Evolutionary conservation across 2,329 filamentous ascomycete genomes (phyloP), one percentile per base, ranked within the genome.

Genomic region (Zasmidium cellare): DNA sequence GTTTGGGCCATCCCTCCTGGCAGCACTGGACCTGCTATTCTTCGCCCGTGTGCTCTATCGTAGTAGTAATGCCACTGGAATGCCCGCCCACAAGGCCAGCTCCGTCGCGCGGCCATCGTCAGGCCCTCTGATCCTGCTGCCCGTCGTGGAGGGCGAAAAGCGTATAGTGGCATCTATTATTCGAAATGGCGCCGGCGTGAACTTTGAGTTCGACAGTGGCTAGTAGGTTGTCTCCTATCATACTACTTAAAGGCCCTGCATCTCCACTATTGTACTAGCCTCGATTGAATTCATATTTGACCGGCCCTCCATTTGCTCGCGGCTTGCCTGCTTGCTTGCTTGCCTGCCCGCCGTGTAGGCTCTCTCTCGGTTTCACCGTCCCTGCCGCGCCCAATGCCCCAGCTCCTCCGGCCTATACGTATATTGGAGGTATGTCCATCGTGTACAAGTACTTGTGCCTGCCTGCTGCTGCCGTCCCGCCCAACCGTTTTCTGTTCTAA

Each of bases 241-340:
- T 49, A 56, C 54, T n/a, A n/a, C 54, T 51, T 20, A 35, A 54
- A 44, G 51, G 57, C 57, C 57, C 46, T 54, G 58, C 58, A 60
- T 41, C 49, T 25, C 48, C 31, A 24, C 53, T 51, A 55, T 58
- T 57, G 55, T 56, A 53, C 47, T 51, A 59, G n/a, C n/a, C n/a
- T n/a, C n/a, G n/a, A n/a, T n/a, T n/a, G n/a, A n/a, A n/a, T n/a
- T n/a, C n/a, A n/a, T n/a, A n/a, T n/a, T n/a, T n/a, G n/a, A n/a
- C n/a, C n/a, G 51, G 20, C 47, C 46, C 35, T 23, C 49, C 28
- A 24, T 31, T 20, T 44, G n/a, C 45, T 28, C 48, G 46, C 52
- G 44, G 44, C 23, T 51, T 25, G 20, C 46, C 22, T 49, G 46
- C 46, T 49, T 49, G 45, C 45, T 46, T 50, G 47, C 47, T 50